These are phyloP conservation scores for Orychophragmus violaceus DNA, from an alignment of 345 rosid genomes.

Conservation along the genomic window DNA sequence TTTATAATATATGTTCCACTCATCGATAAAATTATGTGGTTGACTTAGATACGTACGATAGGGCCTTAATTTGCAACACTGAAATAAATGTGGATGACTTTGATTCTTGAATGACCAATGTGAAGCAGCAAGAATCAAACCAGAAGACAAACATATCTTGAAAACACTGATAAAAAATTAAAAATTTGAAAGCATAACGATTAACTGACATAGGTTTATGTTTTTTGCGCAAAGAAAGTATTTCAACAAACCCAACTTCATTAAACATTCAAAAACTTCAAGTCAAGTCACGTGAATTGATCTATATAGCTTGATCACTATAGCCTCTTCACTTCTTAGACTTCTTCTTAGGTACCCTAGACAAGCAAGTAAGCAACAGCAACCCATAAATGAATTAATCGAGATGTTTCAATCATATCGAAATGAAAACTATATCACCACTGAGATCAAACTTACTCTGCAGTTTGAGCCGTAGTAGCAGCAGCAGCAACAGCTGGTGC, in stretches of 20 bases:
- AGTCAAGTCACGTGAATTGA: constrained; percentile 1
- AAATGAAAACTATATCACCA: not conserved
- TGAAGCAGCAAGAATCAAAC: not conserved
- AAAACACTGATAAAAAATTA: constrained; percentile 16
- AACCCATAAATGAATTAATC: not conserved
- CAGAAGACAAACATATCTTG: not conserved
- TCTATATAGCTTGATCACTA: constrained; percentile 13
- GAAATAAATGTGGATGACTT: not conserved
- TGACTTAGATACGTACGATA: no score
- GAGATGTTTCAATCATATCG: not conserved
- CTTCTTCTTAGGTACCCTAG: constrained; percentile 28
- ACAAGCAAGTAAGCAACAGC: no score
- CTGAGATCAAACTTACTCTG: constrained; percentile 13
- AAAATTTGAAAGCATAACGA: constrained; percentile 12
- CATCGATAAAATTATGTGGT: no score
- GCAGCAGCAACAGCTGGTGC: constrained; percentile 20
- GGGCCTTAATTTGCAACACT: not conserved
- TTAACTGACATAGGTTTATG: constrained; percentile 19
- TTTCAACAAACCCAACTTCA: constrained; percentile 16
- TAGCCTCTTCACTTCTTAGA: constrained; percentile 30
- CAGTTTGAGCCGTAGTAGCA: not conserved
- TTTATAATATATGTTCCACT: no score
- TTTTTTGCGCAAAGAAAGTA: constrained; percentile 15
- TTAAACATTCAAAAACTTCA: constrained; percentile 24
- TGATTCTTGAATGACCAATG: not conserved